Conservation (phyloP, 2,329 filamentous ascomycete species). For the Leptographium radiaticola region DNA sequence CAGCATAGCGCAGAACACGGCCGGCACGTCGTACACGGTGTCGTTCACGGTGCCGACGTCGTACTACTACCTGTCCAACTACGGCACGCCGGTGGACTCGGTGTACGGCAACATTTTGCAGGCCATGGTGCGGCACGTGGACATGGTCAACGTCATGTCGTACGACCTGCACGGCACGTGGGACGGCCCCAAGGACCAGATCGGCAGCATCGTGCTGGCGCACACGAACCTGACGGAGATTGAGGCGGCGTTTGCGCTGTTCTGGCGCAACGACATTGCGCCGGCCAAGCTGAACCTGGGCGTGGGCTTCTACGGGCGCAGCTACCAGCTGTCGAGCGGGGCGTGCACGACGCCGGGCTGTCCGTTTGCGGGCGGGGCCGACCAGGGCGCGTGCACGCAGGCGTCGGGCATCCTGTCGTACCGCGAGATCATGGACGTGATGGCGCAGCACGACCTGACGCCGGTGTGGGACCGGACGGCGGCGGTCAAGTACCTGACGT, state of each 20-base stretch:
- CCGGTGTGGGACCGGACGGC: conserved; percentile 11
- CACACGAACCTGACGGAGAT: conserved; percentile 36
- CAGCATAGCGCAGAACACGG: background rate
- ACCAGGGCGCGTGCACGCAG: conserved; percentile 12
- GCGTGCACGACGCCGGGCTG: conserved; percentile 14
- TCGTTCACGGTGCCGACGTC: conserved; percentile 6
- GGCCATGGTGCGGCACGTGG: background rate
- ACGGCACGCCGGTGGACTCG: conserved; percentile 11
- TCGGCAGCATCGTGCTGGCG: conserved; percentile 15
- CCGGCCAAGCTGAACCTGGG: conserved; percentile 29
- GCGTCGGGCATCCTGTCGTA: conserved; percentile 13
- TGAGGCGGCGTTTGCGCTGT: conserved; percentile 23
- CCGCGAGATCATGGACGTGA: conserved; percentile 13
- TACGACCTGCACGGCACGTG: conserved; percentile 29
- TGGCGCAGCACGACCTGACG: background rate
- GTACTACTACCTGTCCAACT: conserved; percentile 8
- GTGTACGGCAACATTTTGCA: background rate
- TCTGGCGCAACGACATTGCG: conserved; percentile 31
- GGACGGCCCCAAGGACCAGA: conserved; percentile 15
- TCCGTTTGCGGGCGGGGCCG: conserved; percentile 10
- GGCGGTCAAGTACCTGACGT: conserved; percentile 14
- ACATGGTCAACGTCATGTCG: conserved; percentile 8
- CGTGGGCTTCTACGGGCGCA: conserved; percentile 27
- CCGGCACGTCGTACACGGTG: background rate
- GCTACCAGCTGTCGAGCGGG: conserved; percentile 6